Conservation (phyloP, 345 rosid species). For the Eucalyptus polybractea region DNA sequence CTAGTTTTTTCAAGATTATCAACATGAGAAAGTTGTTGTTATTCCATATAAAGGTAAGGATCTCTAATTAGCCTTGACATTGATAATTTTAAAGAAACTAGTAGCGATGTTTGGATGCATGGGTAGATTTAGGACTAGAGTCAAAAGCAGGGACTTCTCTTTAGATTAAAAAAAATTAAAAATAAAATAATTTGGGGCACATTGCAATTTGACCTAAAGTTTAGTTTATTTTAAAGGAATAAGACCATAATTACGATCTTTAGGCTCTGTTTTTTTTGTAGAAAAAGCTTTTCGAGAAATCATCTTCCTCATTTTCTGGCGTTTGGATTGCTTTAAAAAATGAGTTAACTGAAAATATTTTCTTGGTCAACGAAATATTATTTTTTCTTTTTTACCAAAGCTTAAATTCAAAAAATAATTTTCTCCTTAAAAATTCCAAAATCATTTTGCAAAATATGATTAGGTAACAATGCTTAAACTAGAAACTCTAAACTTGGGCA, state of each 20-base stretch:
- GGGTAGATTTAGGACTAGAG: background rate
- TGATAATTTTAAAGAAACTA: background rate
- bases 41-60: background rate
- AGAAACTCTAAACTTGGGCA: background rate
- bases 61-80: background rate
- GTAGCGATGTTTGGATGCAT: background rate
- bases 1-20: no score
- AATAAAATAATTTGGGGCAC: background rate
- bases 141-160: background rate
- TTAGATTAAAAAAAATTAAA: background rate
- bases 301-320: background rate
- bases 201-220: background rate
- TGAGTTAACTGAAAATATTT: no score
- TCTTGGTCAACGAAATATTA: fast-evolving
- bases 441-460: background rate
- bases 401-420: background rate
- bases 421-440: background rate
- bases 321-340: background rate
- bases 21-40: background rate
- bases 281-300: no score
- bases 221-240: background rate
- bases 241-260: background rate
- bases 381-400: background rate
- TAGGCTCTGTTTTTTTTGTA: background rate
- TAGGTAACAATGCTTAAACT: background rate